phyloP scores from a whole-genome alignment of 345 rosid species.

The Aquilaria sinensis region DNA sequence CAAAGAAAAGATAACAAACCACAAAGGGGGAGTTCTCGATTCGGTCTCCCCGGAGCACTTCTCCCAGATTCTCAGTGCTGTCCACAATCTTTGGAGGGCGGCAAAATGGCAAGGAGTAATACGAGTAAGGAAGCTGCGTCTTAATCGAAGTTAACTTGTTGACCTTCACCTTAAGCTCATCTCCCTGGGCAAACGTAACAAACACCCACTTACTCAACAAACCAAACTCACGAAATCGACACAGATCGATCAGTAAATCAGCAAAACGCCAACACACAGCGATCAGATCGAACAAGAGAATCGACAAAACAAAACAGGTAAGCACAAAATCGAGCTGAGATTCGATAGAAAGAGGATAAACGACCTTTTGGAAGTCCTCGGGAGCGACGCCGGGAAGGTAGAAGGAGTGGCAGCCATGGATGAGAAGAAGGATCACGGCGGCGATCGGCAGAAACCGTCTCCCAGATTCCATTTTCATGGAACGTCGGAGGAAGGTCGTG shows the following conservation, averaged over 20 bases:
- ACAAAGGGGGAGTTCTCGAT: slow-evolving; percentile 83
- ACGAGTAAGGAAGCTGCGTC: slow-evolving; percentile 93
- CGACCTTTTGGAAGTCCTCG: slow-evolving; percentile 79
- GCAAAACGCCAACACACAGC: too few species aligned
- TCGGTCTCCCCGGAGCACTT: slow-evolving; percentile 97
- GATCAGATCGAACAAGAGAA: too few species aligned
- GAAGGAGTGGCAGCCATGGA: slow-evolving; percentile 65
- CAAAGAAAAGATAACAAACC: slow-evolving; percentile 28
- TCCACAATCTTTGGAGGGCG: slow-evolving; percentile 67
- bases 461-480: slow-evolving; percentile 36
- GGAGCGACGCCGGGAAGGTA: slow-evolving; percentile 99
- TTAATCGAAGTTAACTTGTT: slow-evolving; percentile 87
- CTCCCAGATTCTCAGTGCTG: slow-evolving; percentile 97
- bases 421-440: slow-evolving; percentile 31
- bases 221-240: slow-evolving; percentile 17
- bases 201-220: not conserved
- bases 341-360: not conserved
- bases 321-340: not conserved
- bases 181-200: slow-evolving; percentile 44
- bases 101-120: slow-evolving; percentile 72
- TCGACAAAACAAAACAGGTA: not conserved
- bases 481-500: not conserved
- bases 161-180: slow-evolving; percentile 73
- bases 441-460: slow-evolving; percentile 22
- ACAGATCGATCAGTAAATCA: slow-evolving; percentile 13